Base-by-base conservation (phyloP, 768 basidiomycete species). In the Trametopsis cervina region DNA sequence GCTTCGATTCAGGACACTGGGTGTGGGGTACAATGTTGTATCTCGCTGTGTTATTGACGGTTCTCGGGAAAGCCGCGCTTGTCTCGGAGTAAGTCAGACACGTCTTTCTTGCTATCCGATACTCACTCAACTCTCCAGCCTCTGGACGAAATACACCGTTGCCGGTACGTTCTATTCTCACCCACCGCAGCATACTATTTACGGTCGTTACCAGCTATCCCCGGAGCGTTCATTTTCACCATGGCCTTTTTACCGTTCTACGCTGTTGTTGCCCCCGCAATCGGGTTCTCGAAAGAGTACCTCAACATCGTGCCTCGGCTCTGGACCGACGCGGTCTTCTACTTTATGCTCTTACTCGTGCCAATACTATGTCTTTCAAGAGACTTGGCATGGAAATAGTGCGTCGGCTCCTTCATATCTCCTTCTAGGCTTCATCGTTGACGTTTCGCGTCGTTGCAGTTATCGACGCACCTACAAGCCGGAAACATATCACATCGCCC, bases 91-190 rank as follows among this genome's bases (percentile, higher is more conserved):
- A 64, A 60, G 93, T 73, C 42, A n/a, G 36, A 3, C 27, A 24
- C 12, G 26, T 43, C 18, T 18, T 43, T 40, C 18, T 18, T 33
- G 3, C 26, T 45, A 9, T 21, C 23, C 22, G 4, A 11, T 41
- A 42, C 54, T 41, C 51, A 49, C 37, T 42, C 27, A 21, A 41
- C 42, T 25, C 47, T 7, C 21, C 50, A 99, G 95, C 58, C 67
- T 99, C n/a, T 99, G 96, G 96, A 99, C 96, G 0, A 98, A 98
- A 63, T 99, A 98, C 60, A 98, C 95, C 11, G 89, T 97, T 41
- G 91, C 90, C 35, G 86, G 85, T 85, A 59, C 48, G 74, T 63
- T 21, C 13, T 26, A 7, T 27, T 10, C 15, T 13, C 40, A 48
- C 22, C 42, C 15, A n/a, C n/a, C 37, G 37, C 11, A 10, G 20